These are phyloP conservation scores for Nakaseomyces kungkrabaensis DNA, from an alignment of 1,139 yeast genomes.

Conservation along the genomic window DNA sequence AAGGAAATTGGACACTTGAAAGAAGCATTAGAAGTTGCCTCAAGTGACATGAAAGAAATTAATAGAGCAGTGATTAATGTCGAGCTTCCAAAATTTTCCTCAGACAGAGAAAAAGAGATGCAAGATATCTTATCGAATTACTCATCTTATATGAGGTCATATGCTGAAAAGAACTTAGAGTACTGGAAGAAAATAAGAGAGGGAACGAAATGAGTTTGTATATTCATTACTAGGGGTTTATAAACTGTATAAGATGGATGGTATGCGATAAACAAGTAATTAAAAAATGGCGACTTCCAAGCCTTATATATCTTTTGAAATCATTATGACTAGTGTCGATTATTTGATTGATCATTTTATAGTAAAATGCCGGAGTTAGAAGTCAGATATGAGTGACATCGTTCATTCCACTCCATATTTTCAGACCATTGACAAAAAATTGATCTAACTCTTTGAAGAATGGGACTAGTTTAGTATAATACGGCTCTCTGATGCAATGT, in stretches of 20 bases:
- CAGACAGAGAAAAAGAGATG: slow-evolving; percentile 24
- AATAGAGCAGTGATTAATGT: slow-evolving; percentile 24
- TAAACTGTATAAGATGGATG: background rate
- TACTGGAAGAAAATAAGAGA: slow-evolving; percentile 31
- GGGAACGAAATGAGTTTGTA: slow-evolving; percentile 4
- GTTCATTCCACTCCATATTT: slow-evolving; percentile 24
- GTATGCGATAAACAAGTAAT: background rate
- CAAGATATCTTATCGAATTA: slow-evolving; percentile 18
- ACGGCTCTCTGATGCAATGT: slow-evolving; percentile 64
- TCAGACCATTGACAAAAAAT: slow-evolving; percentile 40
- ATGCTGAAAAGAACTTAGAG: slow-evolving; percentile 28
- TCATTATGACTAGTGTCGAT: no score
- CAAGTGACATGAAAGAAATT: slow-evolving; percentile 28
- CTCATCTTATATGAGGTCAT: slow-evolving; percentile 25
- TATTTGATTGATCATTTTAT: background rate
- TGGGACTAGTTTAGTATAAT: slow-evolving; percentile 67
- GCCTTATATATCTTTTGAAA: no score
- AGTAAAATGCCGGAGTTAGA: background rate
- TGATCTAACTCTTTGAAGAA: slow-evolving; percentile 62
- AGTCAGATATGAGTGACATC: slow-evolving; percentile 14
- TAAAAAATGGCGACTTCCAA: background rate
- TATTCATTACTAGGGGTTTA: background rate
- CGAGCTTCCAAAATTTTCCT: slow-evolving; percentile 22
- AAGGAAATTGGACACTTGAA: slow-evolving; percentile 27
- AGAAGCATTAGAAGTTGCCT: slow-evolving; percentile 27